Percentiles rank a stretch among this genome's conserved stretches.
Evolutionary conservation across 1,139 yeast genomes (phyloP).

Genomic region (Starmera stellimalicola): DNA sequence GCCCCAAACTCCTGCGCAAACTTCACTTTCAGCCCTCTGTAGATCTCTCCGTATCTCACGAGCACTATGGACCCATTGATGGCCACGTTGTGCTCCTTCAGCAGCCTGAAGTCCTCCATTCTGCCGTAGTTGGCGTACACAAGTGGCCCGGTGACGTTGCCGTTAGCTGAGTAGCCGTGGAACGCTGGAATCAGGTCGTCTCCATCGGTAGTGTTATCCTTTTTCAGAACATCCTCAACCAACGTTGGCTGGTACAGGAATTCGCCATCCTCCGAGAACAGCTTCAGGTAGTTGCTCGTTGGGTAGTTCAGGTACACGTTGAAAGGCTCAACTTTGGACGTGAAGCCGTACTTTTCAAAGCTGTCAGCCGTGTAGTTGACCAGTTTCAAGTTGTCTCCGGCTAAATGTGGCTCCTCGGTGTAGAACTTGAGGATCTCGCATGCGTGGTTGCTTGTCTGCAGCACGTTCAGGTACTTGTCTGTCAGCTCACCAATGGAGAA

Average conservation of each 20-base stretch:
- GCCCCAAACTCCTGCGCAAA: conserved; percentile 61
- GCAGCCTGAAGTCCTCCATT: conserved; percentile 38
- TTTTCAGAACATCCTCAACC: conserved; percentile 59
- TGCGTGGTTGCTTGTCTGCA: conserved; percentile 37
- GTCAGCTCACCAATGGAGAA: conserved; percentile 9
- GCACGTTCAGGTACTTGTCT: conserved; percentile 26
- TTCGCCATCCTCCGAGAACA: conserved; percentile 23
- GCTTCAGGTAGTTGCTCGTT: conserved; percentile 37
- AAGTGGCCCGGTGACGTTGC: conserved; percentile 50
- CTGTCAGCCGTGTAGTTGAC: conserved; percentile 59
- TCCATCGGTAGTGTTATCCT: conserved; percentile 60
- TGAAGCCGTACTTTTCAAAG: conserved; percentile 53
- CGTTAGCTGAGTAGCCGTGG: conserved; percentile 63
- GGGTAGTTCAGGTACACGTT: conserved; percentile 59
- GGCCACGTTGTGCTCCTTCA: conserved; percentile 36
- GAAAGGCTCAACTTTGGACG: conserved; percentile 43
- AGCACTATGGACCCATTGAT: conserved; percentile 47
- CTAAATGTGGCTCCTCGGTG: conserved; percentile 57
- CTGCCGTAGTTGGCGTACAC: conserved; percentile 59
- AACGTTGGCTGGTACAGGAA: conserved; percentile 51
- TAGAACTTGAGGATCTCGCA: conserved; percentile 45
- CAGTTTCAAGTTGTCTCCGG: conserved; percentile 56
- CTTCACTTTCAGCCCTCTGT: conserved; percentile 59
- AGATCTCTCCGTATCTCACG: conserved; percentile 49
- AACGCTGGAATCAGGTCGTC: conserved; percentile 47